Conservation (phyloP, 1,139 yeast species). For the Pichia sp. region DNA sequence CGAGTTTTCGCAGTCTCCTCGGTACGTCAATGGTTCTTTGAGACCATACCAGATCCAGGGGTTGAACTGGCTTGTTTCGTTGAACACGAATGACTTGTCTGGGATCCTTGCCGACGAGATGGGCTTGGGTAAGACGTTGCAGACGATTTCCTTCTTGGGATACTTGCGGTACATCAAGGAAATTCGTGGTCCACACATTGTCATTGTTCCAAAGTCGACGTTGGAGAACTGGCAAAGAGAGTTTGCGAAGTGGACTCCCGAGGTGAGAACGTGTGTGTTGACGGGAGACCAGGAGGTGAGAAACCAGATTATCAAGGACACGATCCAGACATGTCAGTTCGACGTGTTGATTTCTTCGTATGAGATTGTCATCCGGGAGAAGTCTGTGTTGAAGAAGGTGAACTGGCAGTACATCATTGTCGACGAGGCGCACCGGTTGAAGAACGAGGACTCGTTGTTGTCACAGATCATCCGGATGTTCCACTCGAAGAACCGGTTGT, state of each 20-base stretch:
- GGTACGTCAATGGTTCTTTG: slow-evolving; percentile 56
- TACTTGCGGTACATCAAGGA: slow-evolving; percentile 59
- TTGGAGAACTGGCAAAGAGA: slow-evolving; percentile 79
- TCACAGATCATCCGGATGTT: slow-evolving; percentile 74
- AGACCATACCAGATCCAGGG: slow-evolving; percentile 92
- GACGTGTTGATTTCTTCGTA: slow-evolving; percentile 73
- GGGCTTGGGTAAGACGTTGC: slow-evolving; percentile 96
- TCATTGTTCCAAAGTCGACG: slow-evolving; percentile 75
- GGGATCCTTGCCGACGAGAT: slow-evolving; percentile 97
- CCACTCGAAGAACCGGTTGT: slow-evolving; percentile 62
- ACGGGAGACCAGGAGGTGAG: slow-evolving; percentile 74
- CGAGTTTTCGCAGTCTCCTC: slow-evolving; percentile 65
- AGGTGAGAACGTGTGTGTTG: slow-evolving; percentile 59
- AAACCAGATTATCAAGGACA: slow-evolving; percentile 46
- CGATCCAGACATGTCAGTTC: slow-evolving; percentile 57
- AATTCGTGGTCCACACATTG: slow-evolving; percentile 68
- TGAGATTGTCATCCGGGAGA: slow-evolving; percentile 74
- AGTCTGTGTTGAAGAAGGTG: slow-evolving; percentile 57
- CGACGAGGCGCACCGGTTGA: slow-evolving; percentile 80
- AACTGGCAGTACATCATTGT: slow-evolving; percentile 73
- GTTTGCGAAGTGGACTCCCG: slow-evolving; percentile 76
- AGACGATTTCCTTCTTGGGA: slow-evolving; percentile 81
- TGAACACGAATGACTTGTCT: slow-evolving; percentile 78
- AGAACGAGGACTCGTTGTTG: slow-evolving; percentile 69
- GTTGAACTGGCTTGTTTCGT: slow-evolving; percentile 81